phyloP scores from a whole-genome alignment of 1,139 yeast genomes.

The Taphrina populina region DNA sequence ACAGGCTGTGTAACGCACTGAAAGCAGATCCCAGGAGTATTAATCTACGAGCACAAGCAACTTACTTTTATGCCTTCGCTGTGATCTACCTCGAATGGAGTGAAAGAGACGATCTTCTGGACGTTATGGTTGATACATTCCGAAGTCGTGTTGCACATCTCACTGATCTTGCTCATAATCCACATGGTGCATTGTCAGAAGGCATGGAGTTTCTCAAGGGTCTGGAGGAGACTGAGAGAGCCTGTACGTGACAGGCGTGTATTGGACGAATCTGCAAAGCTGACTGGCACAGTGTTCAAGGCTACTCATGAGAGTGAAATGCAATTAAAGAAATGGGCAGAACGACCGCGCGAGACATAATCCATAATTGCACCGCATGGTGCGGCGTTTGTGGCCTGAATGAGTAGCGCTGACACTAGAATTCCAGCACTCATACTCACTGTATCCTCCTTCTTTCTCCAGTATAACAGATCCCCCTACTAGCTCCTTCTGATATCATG shows the following conservation, averaged over 20 bases:
- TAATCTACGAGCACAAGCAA: constrained; percentile 65
- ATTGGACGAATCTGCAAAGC: too few relatives aligned
- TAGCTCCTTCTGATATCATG: too few relatives aligned
- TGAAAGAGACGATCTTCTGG: constrained; percentile 29
- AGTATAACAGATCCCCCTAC: too few relatives aligned
- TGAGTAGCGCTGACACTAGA: background rate
- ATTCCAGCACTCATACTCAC: background rate
- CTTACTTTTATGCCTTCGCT: constrained; percentile 64
- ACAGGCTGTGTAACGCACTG: constrained; percentile 53
- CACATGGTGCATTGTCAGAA: constrained; percentile 46
- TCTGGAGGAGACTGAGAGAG: constrained; percentile 73
- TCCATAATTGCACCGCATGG: too few relatives aligned
- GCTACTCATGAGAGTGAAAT: constrained; percentile 61
- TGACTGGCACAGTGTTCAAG: constrained; percentile 54
- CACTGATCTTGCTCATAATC: constrained; percentile 66
- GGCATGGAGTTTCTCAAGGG: constrained; percentile 56
- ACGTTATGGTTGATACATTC: constrained; percentile 47
- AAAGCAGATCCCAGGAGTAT: constrained; percentile 68
- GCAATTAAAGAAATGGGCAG: constrained; percentile 61
- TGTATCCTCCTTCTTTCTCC: too few relatives aligned
- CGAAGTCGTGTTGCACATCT: constrained; percentile 67
- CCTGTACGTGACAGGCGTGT: too few relatives aligned
- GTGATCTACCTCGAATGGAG: constrained; percentile 15
- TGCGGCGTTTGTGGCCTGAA: too few relatives aligned
- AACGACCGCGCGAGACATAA: constrained; percentile 23